Evolutionary conservation across 2,329 filamentous ascomycete genomes (phyloP).

Genomic region (Dactylellina haptotyla): DNA sequence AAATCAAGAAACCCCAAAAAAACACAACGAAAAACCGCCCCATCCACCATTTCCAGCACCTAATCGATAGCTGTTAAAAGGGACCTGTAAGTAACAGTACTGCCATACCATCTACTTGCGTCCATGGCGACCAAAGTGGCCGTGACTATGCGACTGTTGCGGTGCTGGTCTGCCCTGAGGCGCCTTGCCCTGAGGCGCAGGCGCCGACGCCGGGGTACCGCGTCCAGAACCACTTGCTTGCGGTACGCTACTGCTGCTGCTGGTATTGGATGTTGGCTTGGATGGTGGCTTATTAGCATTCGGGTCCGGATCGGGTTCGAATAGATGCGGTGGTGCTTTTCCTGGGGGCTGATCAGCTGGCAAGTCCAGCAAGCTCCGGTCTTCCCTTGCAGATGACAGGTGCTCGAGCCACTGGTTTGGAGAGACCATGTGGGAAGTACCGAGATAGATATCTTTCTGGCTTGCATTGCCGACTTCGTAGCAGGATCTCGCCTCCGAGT

Average conservation of each 20-base stretch:
- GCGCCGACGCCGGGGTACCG: neutral
- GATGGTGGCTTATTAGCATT: conserved; percentile 63
- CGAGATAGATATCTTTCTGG: conserved; percentile 84
- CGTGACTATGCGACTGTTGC: no score
- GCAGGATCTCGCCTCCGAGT: conserved; percentile 86
- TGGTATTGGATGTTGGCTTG: conserved; percentile 55
- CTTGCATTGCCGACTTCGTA: conserved; percentile 82
- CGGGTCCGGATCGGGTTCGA: conserved; percentile 74
- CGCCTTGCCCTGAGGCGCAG: no score
- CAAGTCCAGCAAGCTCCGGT: conserved; percentile 79
- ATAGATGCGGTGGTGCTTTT: conserved; percentile 84
- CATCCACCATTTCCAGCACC: neutral
- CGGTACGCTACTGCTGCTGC: conserved; percentile 56
- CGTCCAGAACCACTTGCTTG: conserved; percentile 12
- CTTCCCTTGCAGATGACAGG: conserved; percentile 78
- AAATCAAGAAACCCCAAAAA: neutral
- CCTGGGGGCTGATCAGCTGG: conserved; percentile 70
- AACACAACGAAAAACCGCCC: neutral
- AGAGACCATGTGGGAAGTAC: conserved; percentile 91
- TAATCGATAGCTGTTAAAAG: no score
- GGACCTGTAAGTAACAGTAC: no score
- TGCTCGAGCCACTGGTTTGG: conserved; percentile 85
- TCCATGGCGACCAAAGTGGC: no score
- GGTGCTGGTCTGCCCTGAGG: conserved; percentile 8
- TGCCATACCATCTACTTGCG: no score